Percentiles rank a stretch among this genome's conserved stretches.
phyloP scores from a whole-genome alignment of 2,329 filamentous ascomycete species.

The Fusarium illudens region DNA sequence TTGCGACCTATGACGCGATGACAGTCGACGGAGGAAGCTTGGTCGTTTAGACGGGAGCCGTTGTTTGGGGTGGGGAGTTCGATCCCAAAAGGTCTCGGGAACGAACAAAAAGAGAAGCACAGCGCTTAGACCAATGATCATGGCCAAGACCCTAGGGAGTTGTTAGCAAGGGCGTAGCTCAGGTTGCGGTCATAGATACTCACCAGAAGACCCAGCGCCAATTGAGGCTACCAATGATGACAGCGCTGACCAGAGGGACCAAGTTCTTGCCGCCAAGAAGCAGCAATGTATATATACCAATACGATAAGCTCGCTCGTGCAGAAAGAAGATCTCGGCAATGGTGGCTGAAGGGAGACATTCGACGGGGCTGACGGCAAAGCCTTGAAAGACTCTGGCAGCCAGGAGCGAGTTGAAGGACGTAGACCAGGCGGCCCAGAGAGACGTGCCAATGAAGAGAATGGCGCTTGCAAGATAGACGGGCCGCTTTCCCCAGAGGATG shows the following conservation, averaged over 20 bases:
- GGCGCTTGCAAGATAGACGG: constrained; percentile 83
- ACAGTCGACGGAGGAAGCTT: constrained; percentile 58
- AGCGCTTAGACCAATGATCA: constrained; percentile 76
- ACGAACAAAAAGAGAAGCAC: constrained; percentile 86
- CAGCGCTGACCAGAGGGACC: constrained; percentile 85
- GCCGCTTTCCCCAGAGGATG: constrained; percentile 88
- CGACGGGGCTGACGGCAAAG: constrained; percentile 86
- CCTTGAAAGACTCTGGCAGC: constrained; percentile 88
- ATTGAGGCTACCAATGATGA: constrained; percentile 76
- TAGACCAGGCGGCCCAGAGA: constrained; percentile 87
- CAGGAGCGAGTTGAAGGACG: constrained; percentile 80
- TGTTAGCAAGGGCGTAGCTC: not conserved
- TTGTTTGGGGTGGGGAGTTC: constrained; percentile 66
- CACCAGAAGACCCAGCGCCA: constrained; percentile 95
- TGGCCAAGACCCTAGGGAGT: constrained; percentile 75
- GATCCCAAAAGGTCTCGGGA: constrained; percentile 95
- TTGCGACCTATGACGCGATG: constrained; percentile 50
- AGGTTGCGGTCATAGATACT: constrained; percentile 37
- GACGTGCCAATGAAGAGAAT: constrained; percentile 79
- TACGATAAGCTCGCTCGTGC: constrained; percentile 89
- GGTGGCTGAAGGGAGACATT: constrained; percentile 91
- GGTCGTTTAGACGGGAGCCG: constrained; percentile 50
- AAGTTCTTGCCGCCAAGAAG: constrained; percentile 92
- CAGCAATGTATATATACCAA: constrained; percentile 92
- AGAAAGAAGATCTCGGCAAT: constrained; percentile 97